Evolutionary conservation across 805 yeast species (phyloP).

Genomic region (Candida nitratophila): DNA sequence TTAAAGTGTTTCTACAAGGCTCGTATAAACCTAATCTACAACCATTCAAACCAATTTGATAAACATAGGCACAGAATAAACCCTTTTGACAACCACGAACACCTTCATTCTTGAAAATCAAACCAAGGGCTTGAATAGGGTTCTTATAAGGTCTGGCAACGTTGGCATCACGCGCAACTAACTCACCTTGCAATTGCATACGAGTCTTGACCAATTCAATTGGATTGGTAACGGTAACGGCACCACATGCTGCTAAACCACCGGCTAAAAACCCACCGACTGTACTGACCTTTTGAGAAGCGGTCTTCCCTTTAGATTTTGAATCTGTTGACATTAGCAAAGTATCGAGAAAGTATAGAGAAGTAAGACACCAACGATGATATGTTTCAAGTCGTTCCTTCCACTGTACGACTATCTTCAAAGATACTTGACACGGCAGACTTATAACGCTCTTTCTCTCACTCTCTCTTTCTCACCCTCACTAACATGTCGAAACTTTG

Average conservation of each 20-base stretch:
- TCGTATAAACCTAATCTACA: conserved; percentile 93
- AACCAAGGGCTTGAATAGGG: conserved; percentile 74
- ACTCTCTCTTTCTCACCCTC: too few relatives aligned
- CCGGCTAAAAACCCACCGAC: conserved; percentile 85
- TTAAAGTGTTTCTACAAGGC: conserved; percentile 62
- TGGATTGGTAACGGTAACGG: conserved; percentile 95
- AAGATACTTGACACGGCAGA: too few relatives aligned
- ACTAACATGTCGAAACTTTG: too few relatives aligned
- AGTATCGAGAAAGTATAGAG: too few relatives aligned
- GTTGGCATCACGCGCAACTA: conserved; percentile 43
- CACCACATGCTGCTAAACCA: conserved; percentile 93
- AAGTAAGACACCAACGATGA: too few relatives aligned
- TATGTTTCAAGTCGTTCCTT: too few relatives aligned
- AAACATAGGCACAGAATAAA: conserved; percentile 77
- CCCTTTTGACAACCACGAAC: conserved; percentile 86
- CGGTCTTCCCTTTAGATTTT: conserved; percentile 27
- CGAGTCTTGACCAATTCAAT: conserved; percentile 91
- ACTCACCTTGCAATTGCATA: conserved; percentile 95
- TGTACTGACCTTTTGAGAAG: conserved; percentile 56
- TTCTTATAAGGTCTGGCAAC: conserved; percentile 61
- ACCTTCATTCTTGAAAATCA: conserved; percentile 78
- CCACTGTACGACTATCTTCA: too few relatives aligned
- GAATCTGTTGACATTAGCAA: not conserved
- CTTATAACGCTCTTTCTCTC: too few relatives aligned
- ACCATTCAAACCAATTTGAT: conserved; percentile 89